These are phyloP conservation scores for Fusarium nisikadoi DNA, from an alignment of 2,329 filamentous ascomycete species.

Conservation along the genomic window DNA sequence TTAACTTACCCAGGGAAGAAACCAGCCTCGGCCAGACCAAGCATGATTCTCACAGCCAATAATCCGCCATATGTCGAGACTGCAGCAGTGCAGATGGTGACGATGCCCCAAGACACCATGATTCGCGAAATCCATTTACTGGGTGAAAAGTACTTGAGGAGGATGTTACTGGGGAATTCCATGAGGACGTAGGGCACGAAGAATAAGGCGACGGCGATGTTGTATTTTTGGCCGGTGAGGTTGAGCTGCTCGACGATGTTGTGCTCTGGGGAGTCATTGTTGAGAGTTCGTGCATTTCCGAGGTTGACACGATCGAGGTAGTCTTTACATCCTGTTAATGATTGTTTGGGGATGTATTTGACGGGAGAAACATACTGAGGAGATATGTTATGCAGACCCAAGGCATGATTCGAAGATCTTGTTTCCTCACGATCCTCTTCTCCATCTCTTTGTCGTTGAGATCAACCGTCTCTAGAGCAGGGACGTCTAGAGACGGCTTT, in stretches of 20 bases:
- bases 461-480: constrained; percentile 49
- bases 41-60: constrained; percentile 59
- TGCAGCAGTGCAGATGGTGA: constrained; percentile 60
- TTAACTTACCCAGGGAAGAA: constrained; percentile 57
- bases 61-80: constrained; percentile 60
- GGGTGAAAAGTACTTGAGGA: constrained; percentile 50
- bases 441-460: constrained; percentile 50
- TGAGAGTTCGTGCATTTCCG: constrained; percentile 49
- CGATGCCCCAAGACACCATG: constrained; percentile 60
- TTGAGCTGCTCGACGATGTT: constrained; percentile 47
- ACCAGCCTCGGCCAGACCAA: constrained; percentile 63
- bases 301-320: constrained; percentile 49
- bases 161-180: constrained; percentile 49
- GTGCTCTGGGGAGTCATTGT: constrained; percentile 49
- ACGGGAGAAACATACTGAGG: constrained; percentile 34
- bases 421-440: constrained; percentile 48
- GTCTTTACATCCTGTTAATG: constrained; percentile 7
- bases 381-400: constrained; percentile 50
- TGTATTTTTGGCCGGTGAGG: constrained; percentile 48
- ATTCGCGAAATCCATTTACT: constrained; percentile 51
- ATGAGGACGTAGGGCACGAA: constrained; percentile 47
- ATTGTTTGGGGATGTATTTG: background rate
- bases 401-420: constrained; percentile 48
- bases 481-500: constrained; percentile 48
- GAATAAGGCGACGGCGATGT: constrained; percentile 47